These are phyloP conservation scores for Solanum stenotomum DNA, from an alignment of 257 asterid species.

Conservation along the genomic window DNA sequence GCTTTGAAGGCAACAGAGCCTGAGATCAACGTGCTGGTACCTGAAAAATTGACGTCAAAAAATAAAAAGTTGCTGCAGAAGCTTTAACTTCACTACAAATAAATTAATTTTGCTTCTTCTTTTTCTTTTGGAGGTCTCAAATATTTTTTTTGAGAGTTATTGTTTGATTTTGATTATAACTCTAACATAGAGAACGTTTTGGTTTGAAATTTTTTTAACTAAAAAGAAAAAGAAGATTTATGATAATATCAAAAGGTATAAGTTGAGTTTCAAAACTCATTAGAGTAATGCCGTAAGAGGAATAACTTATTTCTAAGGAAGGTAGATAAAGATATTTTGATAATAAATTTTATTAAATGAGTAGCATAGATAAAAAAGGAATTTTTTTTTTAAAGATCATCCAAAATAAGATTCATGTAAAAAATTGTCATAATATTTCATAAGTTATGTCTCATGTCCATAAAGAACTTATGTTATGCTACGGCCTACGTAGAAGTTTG, in stretches of 20 bases:
- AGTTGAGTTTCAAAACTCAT: too few relatives aligned
- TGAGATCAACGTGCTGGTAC: conserved; percentile 16
- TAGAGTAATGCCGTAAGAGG: too few relatives aligned
- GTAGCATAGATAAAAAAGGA: too few relatives aligned
- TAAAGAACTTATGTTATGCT: not conserved
- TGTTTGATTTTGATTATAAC: not conserved
- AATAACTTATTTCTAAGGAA: not conserved
- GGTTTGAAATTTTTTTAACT: not conserved
- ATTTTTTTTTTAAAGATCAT: too few relatives aligned
- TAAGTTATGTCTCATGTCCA: not conserved
- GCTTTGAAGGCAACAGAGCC: conserved; percentile 12
- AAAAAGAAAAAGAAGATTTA: not conserved
- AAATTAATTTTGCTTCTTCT: not conserved
- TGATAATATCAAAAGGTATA: too few relatives aligned
- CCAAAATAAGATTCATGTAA: rapidly evolving
- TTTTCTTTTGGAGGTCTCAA: not conserved
- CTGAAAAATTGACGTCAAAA: conserved; percentile 10
- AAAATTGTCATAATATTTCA: not conserved
- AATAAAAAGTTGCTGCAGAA: not conserved
- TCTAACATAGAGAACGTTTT: not conserved
- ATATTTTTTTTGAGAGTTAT: not conserved
- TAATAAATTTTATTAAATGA: too few relatives aligned
- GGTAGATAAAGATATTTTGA: not conserved
- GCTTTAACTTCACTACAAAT: not conserved
- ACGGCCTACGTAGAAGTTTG: not conserved